phyloP scores from a whole-genome alignment of 2,329 filamentous ascomycete genomes.

The Diaporthe vexans region DNA sequence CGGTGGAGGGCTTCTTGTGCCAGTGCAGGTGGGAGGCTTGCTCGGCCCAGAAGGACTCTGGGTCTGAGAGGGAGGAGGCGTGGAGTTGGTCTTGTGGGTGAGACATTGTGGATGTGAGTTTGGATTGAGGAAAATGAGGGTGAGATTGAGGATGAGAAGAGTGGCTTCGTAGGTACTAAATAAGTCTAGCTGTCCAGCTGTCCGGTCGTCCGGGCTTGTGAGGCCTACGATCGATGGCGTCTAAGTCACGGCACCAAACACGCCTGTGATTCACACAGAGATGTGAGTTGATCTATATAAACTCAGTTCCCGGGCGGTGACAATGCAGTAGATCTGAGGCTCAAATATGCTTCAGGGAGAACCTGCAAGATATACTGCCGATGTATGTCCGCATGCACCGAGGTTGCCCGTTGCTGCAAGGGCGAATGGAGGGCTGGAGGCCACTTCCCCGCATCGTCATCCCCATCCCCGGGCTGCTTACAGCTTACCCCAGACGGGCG shows the following conservation, averaged over 20 bases:
- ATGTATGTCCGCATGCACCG: constrained; percentile 2
- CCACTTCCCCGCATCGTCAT: constrained; percentile 22
- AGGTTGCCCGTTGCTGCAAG: constrained; percentile 29
- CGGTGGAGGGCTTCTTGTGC: constrained; percentile 80
- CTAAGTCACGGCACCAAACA: not conserved
- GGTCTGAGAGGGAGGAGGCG: constrained; percentile 73
- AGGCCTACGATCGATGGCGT: not conserved
- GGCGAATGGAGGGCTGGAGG: constrained; percentile 10
- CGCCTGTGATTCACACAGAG: not conserved
- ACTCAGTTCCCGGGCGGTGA: too few species aligned
- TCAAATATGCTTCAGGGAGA: constrained; percentile 2
- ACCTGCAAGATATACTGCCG: constrained; percentile 16
- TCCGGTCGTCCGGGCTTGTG: not conserved
- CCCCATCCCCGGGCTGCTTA: not conserved
- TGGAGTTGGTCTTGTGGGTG: constrained; percentile 67
- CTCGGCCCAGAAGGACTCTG: constrained; percentile 80
- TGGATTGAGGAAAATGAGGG: not conserved
- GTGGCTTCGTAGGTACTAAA: not conserved
- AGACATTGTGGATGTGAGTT: constrained; percentile 49
- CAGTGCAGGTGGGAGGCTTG: constrained; percentile 84
- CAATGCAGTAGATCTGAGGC: not conserved
- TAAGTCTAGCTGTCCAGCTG: not conserved
- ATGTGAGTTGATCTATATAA: not conserved
- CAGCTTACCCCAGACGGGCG: constrained; percentile 32
- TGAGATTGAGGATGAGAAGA: not conserved